Percentiles rank a stretch among this genome's conserved stretches.
These are phyloP conservation scores for Adansonia digitata DNA, from an alignment of 345 rosid genomes.

Conservation along the genomic window DNA sequence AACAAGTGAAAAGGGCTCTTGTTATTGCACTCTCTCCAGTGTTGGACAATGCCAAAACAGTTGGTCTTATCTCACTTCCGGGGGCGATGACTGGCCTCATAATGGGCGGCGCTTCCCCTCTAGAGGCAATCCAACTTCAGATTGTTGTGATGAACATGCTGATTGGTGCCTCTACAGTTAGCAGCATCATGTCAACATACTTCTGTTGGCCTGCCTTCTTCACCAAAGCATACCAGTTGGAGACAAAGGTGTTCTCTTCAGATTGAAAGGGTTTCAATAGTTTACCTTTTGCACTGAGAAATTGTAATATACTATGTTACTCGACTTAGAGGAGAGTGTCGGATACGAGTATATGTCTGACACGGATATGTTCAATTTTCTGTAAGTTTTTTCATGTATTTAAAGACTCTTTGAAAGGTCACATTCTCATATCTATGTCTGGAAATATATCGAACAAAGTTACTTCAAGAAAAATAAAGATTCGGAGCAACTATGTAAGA, in stretches of 20 bases:
- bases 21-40: conserved; percentile 83
- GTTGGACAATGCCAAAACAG: conserved; percentile 84
- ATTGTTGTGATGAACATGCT: conserved; percentile 98
- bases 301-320: neutral
- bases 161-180: conserved; percentile 67
- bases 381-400: no score
- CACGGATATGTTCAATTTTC: no score
- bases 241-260: conserved; percentile 50
- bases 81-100: conserved; percentile 95
- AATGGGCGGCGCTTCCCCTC: conserved; percentile 94
- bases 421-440: no score
- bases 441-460: no score
- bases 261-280: conserved; percentile 23
- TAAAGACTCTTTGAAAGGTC: no score
- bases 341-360: no score
- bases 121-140: conserved; percentile 88
- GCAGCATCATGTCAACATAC: conserved; percentile 77
- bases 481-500: no score
- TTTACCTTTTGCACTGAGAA: neutral
- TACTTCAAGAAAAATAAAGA: no score
- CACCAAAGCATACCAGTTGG: conserved; percentile 72
- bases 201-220: conserved; percentile 91
- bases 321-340: no score
- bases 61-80: conserved; percentile 81
- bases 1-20: conserved; percentile 74